phyloP scores from a whole-genome alignment of 2,329 filamentous ascomycete species.

The Rhytidhysteron rufulum region DNA sequence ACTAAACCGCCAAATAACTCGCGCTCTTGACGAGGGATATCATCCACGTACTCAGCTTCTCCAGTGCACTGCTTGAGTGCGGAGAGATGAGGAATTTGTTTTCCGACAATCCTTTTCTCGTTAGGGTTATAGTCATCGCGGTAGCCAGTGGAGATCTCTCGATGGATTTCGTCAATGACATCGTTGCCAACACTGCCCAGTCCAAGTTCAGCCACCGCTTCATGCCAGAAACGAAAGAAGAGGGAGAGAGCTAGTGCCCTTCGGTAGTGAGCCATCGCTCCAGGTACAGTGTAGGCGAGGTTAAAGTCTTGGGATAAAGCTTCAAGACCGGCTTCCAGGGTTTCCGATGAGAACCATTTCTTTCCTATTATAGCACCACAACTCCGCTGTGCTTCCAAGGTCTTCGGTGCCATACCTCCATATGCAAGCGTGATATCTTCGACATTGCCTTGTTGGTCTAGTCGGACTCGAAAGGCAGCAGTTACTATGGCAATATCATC shows the following conservation, averaged over 20 bases:
- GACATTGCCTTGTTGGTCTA: constrained; percentile 66
- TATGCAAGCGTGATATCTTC: constrained; percentile 76
- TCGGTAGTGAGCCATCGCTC: constrained; percentile 93
- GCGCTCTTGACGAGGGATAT: constrained; percentile 78
- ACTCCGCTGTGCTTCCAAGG: constrained; percentile 72
- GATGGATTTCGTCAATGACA: constrained; percentile 75
- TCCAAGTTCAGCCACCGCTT: constrained; percentile 64
- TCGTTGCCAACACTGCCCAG: constrained; percentile 60
- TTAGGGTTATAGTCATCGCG: constrained; percentile 78
- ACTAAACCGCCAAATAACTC: constrained; percentile 86
- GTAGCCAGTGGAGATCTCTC: constrained; percentile 71
- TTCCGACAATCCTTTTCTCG: constrained; percentile 76
- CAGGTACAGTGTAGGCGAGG: constrained; percentile 80
- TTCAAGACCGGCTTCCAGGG: constrained; percentile 80
- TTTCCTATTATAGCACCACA: constrained; percentile 70
- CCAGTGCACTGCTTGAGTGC: constrained; percentile 90
- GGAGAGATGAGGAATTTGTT: constrained; percentile 78
- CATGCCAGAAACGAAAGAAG: constrained; percentile 97
- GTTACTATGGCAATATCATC: constrained; percentile 98
- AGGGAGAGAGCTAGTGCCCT: constrained; percentile 85
- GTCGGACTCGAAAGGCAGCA: constrained; percentile 69
- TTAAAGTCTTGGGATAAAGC: constrained; percentile 81
- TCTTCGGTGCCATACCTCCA: constrained; percentile 89
- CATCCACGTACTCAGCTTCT: constrained; percentile 91
- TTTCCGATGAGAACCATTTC: constrained; percentile 72